These are phyloP conservation scores for Aspergillus quadrilineatus DNA, from an alignment of 2,329 filamentous ascomycete genomes.

Conservation along the genomic window DNA sequence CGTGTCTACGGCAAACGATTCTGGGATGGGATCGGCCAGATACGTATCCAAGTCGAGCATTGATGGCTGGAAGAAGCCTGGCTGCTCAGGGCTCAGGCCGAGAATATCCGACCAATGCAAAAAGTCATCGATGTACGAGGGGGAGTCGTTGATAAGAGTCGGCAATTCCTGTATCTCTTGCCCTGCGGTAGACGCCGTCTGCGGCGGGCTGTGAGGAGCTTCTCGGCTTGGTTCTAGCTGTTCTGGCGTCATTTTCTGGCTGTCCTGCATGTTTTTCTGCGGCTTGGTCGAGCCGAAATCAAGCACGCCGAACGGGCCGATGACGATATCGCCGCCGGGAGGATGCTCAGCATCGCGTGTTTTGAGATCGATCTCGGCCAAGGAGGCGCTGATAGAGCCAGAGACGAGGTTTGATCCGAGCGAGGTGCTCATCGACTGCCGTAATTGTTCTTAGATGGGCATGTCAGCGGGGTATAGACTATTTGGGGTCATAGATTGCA, in stretches of 20 bases:
- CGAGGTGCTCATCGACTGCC: slow-evolving; percentile 33
- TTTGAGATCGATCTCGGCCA: slow-evolving; percentile 33
- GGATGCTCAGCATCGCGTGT: slow-evolving; percentile 23
- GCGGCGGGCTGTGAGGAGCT: background rate
- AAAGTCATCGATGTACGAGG: slow-evolving; percentile 30
- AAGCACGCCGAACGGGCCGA: slow-evolving; percentile 34
- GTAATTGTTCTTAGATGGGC: slow-evolving; percentile 26
- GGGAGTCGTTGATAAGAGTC: slow-evolving; percentile 17
- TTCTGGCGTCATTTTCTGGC: background rate
- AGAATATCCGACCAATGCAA: slow-evolving; percentile 37
- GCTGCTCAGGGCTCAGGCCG: slow-evolving; percentile 28
- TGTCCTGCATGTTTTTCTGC: background rate
- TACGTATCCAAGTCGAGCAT: slow-evolving; percentile 11
- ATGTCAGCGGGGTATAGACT: background rate
- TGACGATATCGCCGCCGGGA: slow-evolving; percentile 22
- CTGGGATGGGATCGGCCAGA: background rate
- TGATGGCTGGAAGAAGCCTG: slow-evolving; percentile 17
- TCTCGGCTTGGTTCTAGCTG: background rate
- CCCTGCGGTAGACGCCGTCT: background rate
- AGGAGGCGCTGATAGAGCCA: slow-evolving; percentile 33
- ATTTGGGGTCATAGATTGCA: no score
- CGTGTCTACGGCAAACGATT: background rate
- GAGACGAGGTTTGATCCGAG: slow-evolving; percentile 27
- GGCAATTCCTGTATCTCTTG: background rate
- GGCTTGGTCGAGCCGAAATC: slow-evolving; percentile 17